Base-by-base conservation (phyloP, 2,329 filamentous ascomycete genomes). In the Clarireedia monteithiana region DNA sequence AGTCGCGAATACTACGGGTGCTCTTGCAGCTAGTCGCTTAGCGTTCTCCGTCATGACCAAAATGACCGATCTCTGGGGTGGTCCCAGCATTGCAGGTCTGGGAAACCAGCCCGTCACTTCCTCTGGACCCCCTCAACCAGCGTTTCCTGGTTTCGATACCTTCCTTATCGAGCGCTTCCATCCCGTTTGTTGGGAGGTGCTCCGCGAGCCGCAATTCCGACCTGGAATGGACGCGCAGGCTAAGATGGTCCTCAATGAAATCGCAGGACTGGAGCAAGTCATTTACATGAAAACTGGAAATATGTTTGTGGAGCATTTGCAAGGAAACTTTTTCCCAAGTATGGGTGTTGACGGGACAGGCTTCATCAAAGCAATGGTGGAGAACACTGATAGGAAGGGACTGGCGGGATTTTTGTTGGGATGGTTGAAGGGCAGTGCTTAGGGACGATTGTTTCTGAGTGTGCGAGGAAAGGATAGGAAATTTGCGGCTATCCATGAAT, bases 101-200 rank as follows among this genome's bases (percentile, higher is more conserved):
- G 73, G 77, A 14, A 71, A 75, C 48, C 79, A 78, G 56, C 78
- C 78, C 2, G 71, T 71, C 3, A 73, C 78, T 4, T 60, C 81
- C 0, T 76, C 74, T 10, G 73, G 75, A 4, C 75, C 77, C 1
- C 75, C 82, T 4, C 69, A 73, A 10, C 83, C 83, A 10, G 73
- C 72, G 17, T 84, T 99, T 27, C 89, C 91, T 2, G 92, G 94
- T 6, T 99, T 99, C 68, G 91, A 96, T 64, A 81, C 82, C 56
- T 97, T 96, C 72, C 87, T 96, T 72, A 88, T 97, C 57, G 83
- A 88, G 45, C 83, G 88, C 23, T 96, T 99, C 74, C 92, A 95
- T 57, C 82, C 88, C 0, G 79, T 95, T 6, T 91, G 88, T 70
- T 99, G 94, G 94, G 87, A 89, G 42, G 84, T 97, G 6, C 83